phyloP scores from a whole-genome alignment of 371 early-diverging fungal genomes.

The Zychaea mexicana region DNA sequence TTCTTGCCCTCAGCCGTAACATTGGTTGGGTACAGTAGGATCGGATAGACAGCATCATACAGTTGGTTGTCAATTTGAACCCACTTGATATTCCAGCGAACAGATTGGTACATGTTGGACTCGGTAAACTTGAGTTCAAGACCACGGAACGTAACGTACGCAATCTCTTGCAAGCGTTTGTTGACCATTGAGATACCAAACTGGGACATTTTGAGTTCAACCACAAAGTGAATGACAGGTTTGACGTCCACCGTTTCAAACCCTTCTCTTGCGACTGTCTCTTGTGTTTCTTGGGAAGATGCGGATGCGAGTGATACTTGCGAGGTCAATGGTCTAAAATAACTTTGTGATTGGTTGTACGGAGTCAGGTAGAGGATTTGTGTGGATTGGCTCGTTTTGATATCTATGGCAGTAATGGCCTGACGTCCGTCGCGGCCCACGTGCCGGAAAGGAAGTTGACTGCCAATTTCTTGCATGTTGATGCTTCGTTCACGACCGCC shows the following conservation, averaged over 20 bases:
- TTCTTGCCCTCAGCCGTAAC: constrained; percentile 60
- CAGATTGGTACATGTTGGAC: constrained; percentile 65
- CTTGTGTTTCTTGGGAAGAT: constrained; percentile 21
- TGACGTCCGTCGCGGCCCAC: constrained; percentile 29
- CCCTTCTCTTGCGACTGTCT: constrained; percentile 43
- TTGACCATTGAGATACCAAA: constrained; percentile 84
- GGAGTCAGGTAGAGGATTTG: constrained; percentile 80
- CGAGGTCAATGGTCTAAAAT: constrained; percentile 51
- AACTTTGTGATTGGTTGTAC: constrained; percentile 66
- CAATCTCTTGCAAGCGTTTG: constrained; percentile 63
- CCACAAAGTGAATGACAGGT: constrained; percentile 31
- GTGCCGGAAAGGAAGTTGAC: constrained; percentile 81
- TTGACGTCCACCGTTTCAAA: constrained; percentile 59
- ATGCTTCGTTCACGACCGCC: constrained; percentile 77
- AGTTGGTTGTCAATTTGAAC: constrained; percentile 89
- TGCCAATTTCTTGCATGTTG: constrained; percentile 90
- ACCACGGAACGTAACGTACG: constrained; percentile 72
- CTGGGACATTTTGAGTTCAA: constrained; percentile 47
- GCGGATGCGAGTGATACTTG: constrained; percentile 16
- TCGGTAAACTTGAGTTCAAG: constrained; percentile 70
- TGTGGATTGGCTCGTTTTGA: constrained; percentile 81
- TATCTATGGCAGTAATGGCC: constrained; percentile 78
- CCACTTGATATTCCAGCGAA: constrained; percentile 74
- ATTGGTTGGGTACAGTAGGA: constrained; percentile 83
- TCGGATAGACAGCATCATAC: constrained; percentile 73